Evolutionary conservation across 1,139 yeast genomes (phyloP).

Genomic region (Saccharomyces hybrid): DNA sequence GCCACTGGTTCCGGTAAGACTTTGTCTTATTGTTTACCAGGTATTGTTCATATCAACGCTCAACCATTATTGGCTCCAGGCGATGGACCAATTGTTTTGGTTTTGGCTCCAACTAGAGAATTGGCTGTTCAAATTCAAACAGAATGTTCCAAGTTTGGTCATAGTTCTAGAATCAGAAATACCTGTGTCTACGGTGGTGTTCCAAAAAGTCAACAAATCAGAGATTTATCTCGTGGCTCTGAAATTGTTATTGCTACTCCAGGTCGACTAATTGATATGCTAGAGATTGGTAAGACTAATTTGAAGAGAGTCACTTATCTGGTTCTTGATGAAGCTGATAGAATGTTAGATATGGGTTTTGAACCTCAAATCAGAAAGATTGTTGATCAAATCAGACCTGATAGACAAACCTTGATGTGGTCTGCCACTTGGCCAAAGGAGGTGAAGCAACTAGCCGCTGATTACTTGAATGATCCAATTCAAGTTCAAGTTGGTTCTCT

Average conservation of each 20-base stretch:
- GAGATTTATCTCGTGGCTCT: conserved; percentile 90
- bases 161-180: conserved; percentile 86
- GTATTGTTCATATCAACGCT: conserved; percentile 95
- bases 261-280: conserved; percentile 96
- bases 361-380: conserved; percentile 95
- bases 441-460: conserved; percentile 86
- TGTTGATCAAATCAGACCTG: conserved; percentile 92
- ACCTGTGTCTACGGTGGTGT: conserved; percentile 99
- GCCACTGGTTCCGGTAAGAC: conserved; percentile 99
- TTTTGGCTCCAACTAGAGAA: conserved; percentile 97
- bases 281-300: conserved; percentile 91
- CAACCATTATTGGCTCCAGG: conserved; percentile 89
- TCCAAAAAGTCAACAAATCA: conserved; percentile 93
- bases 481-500: conserved; percentile 95
- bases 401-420: conserved; percentile 98
- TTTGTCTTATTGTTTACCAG: conserved; percentile 89
- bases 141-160: conserved; percentile 93
- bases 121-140: conserved; percentile 94
- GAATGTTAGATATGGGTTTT: conserved; percentile 96
- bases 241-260: conserved; percentile 97
- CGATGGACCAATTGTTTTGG: conserved; percentile 95
- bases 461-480: conserved; percentile 84
- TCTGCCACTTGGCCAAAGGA: conserved; percentile 99
- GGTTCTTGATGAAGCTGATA: conserved; percentile 94
- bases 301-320: conserved; percentile 92